Conservation (phyloP, 768 basidiomycete species). For the Suillus paluster region DNA sequence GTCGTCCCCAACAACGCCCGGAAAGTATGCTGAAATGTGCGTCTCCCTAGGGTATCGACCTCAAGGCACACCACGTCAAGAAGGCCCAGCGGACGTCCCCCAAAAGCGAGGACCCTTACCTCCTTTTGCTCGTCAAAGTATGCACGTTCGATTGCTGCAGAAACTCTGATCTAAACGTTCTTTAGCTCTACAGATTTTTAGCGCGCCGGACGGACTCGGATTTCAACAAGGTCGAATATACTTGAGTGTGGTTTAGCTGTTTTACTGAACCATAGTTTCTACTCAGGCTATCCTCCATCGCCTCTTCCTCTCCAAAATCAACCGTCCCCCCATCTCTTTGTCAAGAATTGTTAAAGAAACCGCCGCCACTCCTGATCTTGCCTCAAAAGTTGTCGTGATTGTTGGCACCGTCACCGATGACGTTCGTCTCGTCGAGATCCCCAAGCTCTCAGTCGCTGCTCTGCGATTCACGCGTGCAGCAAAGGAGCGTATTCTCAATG, state of each 20-base stretch:
- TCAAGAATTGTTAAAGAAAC: slow-evolving; percentile 92
- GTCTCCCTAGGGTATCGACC: slow-evolving; percentile 84
- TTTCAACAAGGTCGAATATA: slow-evolving; percentile 84
- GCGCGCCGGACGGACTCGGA: slow-evolving; percentile 93
- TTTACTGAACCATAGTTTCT: slow-evolving; percentile 24
- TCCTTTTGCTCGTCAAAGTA: slow-evolving; percentile 97
- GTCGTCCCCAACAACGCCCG: slow-evolving; percentile 39
- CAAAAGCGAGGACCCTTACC: slow-evolving; percentile 99
- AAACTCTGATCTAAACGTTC: slow-evolving; percentile 12
- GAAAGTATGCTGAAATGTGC: slow-evolving; percentile 19
- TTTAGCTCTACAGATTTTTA: slow-evolving; percentile 96
- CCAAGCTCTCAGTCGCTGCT: slow-evolving; percentile 92
- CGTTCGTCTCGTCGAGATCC: slow-evolving; percentile 80
- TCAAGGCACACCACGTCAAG: slow-evolving; percentile 97
- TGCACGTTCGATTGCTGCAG: slow-evolving; percentile 22
- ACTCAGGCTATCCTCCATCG: slow-evolving; percentile 88
- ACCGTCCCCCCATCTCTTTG: slow-evolving; percentile 95
- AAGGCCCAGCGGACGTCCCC: slow-evolving; percentile 94
- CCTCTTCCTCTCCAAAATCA: slow-evolving; percentile 96
- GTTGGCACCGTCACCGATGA: slow-evolving; percentile 97
- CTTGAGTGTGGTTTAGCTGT: slow-evolving; percentile 10
- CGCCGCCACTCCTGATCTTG: slow-evolving; percentile 59
- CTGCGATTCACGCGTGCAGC: slow-evolving; percentile 93
- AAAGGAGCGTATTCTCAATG: slow-evolving; percentile 92
- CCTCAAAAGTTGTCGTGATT: slow-evolving; percentile 84